These are phyloP conservation scores for Aureobasidium sp. DNA, from an alignment of 2,329 filamentous ascomycete genomes.

Conservation along the genomic window DNA sequence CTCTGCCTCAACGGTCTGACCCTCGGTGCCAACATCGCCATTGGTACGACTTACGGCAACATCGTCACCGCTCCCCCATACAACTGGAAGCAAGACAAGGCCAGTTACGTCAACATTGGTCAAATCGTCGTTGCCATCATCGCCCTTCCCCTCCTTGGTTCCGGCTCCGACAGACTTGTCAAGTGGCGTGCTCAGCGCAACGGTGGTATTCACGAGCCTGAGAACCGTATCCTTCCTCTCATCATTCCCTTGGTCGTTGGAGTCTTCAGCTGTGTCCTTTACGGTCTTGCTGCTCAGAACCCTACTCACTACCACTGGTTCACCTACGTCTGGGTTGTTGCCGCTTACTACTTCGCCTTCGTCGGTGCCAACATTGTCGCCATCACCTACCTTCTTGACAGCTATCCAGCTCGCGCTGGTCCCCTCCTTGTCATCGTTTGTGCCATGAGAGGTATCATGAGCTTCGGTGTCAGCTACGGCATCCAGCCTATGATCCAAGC, in stretches of 20 bases:
- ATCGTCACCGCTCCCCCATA: conserved; percentile 29
- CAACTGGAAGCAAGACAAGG: conserved; percentile 26
- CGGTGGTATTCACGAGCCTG: conserved; percentile 34
- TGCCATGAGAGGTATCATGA: conserved; percentile 37
- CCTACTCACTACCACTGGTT: conserved; percentile 20
- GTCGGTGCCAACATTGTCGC: conserved; percentile 36
- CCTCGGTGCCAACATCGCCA: conserved; percentile 35
- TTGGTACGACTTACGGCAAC: conserved; percentile 33
- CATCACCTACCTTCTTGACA: conserved; percentile 37
- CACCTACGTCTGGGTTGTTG: conserved; percentile 17
- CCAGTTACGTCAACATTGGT: conserved; percentile 31
- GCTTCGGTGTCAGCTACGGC: conserved; percentile 35
- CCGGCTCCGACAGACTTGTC: conserved; percentile 31
- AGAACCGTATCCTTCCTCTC: conserved; percentile 29
- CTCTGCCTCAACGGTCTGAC: conserved; percentile 32
- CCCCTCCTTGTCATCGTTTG: conserved; percentile 39
- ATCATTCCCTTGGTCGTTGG: conserved; percentile 32
- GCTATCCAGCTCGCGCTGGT: conserved; percentile 34
- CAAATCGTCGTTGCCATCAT: conserved; percentile 32
- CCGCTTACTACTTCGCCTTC: conserved; percentile 28
- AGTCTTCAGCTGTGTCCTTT: conserved; percentile 30
- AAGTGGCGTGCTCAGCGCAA: conserved; percentile 28
- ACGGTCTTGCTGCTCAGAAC: conserved; percentile 28
- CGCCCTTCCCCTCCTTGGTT: conserved; percentile 31
- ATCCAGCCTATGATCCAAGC: conserved; percentile 26